Evolutionary conservation across 768 basidiomycete species (phyloP), one percentile per base, ranked within the genome.

Genomic region (Suillus decipiens): DNA sequence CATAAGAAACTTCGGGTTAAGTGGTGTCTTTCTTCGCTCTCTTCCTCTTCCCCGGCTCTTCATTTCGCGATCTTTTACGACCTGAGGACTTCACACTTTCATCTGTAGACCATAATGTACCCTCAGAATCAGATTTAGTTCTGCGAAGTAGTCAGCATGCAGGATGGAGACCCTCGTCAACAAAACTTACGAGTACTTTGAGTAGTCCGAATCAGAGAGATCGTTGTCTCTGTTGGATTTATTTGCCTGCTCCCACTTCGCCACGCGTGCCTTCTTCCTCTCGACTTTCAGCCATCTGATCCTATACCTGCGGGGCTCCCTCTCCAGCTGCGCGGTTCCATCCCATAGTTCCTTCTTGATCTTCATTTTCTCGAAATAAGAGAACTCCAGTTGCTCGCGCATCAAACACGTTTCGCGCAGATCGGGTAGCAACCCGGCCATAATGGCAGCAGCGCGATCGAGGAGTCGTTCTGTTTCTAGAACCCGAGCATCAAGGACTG

Each of bases 341-440:
- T 75, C 75, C 69, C 69, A 76, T 4, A 74, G 61, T n/a, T 75
- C 74, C 5, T 58, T 62, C 51, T 68, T 75, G n/a, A 66, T 43
- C 61, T 74, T 75, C 72, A 75, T 71, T 58, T 67, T 71, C 48
- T n/a, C 69, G n/a, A 75, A 24, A 14, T 72, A 41, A 47, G 67
- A 61, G 1, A 58, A 60, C 57, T 76, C 73, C 15, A 74, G 63
- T n/a, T 64, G 64, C 45, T 75, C 72, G 24, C 75, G 69, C 33
- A 66, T 68, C 53, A 68, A 60, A 8, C 61, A 33, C 34, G 67
- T 12, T 51, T 75, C 67, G 47, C 72, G 67, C 17, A 68, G 45
- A 5, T 68, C 69, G 31, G 69, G 66, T 8, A 60, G 61, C 11
- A 62, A 60, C 41, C 64, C 66, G 1, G 69, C 60, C 17, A 75